Evolutionary conservation across 371 early-diverging fungal species (phyloP).

Genomic region (Mortierella sp.): DNA sequence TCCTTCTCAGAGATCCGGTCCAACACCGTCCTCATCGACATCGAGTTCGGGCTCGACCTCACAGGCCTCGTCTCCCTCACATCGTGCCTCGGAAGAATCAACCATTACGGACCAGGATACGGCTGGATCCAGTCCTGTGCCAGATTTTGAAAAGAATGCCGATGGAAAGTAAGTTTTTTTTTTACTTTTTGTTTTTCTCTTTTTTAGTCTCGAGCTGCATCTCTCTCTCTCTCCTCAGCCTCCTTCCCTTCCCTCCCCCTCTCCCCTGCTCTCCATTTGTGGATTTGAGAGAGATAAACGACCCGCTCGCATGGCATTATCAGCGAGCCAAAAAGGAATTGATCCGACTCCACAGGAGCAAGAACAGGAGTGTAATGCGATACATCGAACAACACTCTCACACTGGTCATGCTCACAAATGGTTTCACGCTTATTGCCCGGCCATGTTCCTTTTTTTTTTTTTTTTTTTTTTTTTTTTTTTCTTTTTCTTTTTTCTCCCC

Average conservation of each 20-base stretch:
- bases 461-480: not conserved
- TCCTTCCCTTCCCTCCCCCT: not conserved
- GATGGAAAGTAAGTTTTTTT: conserved; percentile 49
- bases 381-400: too few relatives aligned
- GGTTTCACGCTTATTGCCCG: not conserved
- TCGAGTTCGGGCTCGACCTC: not conserved
- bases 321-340: conserved; percentile 3
- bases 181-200: conserved; percentile 1
- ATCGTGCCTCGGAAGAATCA: conserved; percentile 25
- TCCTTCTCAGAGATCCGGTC: too few relatives aligned
- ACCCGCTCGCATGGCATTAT: not conserved
- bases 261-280: not conserved
- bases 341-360: too few relatives aligned
- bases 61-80: conserved; percentile 6
- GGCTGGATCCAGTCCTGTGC: conserved; percentile 29
- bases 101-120: conserved; percentile 18
- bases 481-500: not conserved
- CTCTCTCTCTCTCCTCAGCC: not conserved
- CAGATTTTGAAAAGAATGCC: conserved; percentile 41
- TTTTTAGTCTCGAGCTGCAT: not conserved
- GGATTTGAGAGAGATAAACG: too few relatives aligned
- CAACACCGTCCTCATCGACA: too few relatives aligned
- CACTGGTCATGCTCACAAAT: too few relatives aligned
- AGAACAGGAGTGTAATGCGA: too few relatives aligned
- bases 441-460: conserved; percentile 16